These are phyloP conservation scores for Lagenidium giganteum DNA, from an alignment of 352 stramenopile species.

Conservation along the genomic window DNA sequence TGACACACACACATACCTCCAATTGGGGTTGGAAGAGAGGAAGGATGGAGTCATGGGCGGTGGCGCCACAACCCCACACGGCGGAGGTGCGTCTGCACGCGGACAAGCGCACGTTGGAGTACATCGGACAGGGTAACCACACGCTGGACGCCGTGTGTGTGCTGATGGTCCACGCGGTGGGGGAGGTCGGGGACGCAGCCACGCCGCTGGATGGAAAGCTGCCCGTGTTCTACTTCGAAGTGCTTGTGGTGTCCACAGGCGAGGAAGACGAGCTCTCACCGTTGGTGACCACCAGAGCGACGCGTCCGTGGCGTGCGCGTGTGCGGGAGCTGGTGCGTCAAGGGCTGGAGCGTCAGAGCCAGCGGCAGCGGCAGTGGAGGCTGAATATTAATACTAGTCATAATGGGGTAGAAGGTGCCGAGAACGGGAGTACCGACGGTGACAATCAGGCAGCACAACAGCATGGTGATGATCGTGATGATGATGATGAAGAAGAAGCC, in stretches of 20 bases:
- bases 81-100: slow-evolving; percentile 49
- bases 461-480: slow-evolving; percentile 1
- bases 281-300: too few species aligned
- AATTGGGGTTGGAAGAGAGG: too few species aligned
- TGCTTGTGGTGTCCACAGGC: slow-evolving; percentile 33
- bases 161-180: slow-evolving; percentile 19
- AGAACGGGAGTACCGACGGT: not conserved
- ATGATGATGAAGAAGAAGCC: slow-evolving; percentile 7
- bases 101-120: slow-evolving; percentile 53
- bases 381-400: too few species aligned
- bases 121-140: slow-evolving; percentile 43
- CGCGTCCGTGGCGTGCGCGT: too few species aligned
- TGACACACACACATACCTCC: too few species aligned
- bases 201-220: slow-evolving; percentile 2
- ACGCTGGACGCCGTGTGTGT: slow-evolving; percentile 52
- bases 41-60: too few species aligned
- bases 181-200: slow-evolving; percentile 1
- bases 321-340: too few species aligned
- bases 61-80: slow-evolving; percentile 21
- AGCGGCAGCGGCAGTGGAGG: not conserved
- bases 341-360: too few species aligned
- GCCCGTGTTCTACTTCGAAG: slow-evolving; percentile 55
- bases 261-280: slow-evolving; percentile 9
- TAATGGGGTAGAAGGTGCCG: too few species aligned
- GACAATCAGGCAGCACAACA: slow-evolving; percentile 5